A percentile compares a stretch with the other conserved stretches of the same genome.
Conservation (phyloP, 163 green algal species). For the Chloromonas sp. region DNA sequence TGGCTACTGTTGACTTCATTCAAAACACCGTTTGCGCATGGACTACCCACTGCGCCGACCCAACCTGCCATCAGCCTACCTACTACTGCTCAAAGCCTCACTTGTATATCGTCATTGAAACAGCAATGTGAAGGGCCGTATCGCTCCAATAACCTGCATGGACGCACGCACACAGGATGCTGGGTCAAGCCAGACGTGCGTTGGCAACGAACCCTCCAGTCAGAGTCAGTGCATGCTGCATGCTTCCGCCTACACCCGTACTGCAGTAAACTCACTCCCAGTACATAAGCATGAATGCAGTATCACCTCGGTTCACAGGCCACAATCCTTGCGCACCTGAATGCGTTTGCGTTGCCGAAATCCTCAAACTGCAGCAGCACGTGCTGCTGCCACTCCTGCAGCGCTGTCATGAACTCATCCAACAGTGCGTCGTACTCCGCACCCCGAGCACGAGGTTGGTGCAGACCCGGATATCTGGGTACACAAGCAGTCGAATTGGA, state of each 20-base stretch:
- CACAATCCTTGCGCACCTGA: slow-evolving; percentile 20
- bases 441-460: slow-evolving; percentile 51
- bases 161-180: background rate
- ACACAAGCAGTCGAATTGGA: background rate
- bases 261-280: background rate
- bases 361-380: slow-evolving; percentile 88
- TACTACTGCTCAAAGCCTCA: background rate
- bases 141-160: slow-evolving; percentile 65
- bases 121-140: slow-evolving; percentile 72
- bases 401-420: slow-evolving; percentile 55
- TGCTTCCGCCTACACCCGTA: background rate
- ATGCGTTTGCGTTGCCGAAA: slow-evolving; percentile 70
- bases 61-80: no score
- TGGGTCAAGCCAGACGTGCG: background rate
- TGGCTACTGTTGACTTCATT: no score
- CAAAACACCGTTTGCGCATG: no score
- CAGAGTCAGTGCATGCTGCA: background rate
- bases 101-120: slow-evolving; percentile 90
- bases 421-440: slow-evolving; percentile 67
- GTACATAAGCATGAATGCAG: background rate
- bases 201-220: background rate
- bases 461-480: slow-evolving; percentile 57
- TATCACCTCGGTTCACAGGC: no score
- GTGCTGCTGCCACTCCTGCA: slow-evolving; percentile 53
- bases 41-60: no score